These are phyloP conservation scores for Lipomyces japonicus DNA, from an alignment of 805 yeast species.

Conservation along the genomic window DNA sequence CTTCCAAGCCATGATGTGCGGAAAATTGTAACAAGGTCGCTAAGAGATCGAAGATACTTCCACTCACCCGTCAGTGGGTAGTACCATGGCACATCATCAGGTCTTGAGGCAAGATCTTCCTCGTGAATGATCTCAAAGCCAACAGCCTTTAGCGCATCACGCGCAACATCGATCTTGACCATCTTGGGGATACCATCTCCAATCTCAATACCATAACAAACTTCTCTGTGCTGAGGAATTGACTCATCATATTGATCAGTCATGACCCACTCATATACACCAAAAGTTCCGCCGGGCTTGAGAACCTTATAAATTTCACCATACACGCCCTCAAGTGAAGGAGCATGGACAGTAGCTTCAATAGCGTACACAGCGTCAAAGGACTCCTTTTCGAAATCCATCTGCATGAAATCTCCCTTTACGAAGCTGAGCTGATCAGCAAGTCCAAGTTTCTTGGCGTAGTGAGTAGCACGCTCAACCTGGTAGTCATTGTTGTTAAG, in stretches of 20 bases:
- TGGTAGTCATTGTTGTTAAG: slow-evolving; percentile 94
- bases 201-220: slow-evolving; percentile 94
- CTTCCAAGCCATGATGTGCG: slow-evolving; percentile 89
- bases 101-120: slow-evolving; percentile 74
- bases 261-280: slow-evolving; percentile 99
- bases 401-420: slow-evolving; percentile 98
- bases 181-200: slow-evolving; percentile 99
- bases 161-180: slow-evolving; percentile 82
- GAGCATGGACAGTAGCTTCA: slow-evolving; percentile 98
- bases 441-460: slow-evolving; percentile 63
- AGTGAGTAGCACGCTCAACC: slow-evolving; percentile 82
- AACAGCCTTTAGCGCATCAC: slow-evolving; percentile 74
- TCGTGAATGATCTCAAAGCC: slow-evolving; percentile 79
- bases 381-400: slow-evolving; percentile 86
- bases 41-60: slow-evolving; percentile 74
- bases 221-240: slow-evolving; percentile 84
- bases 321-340: slow-evolving; percentile 92
- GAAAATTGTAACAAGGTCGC: slow-evolving; percentile 76
- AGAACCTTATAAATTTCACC: slow-evolving; percentile 89
- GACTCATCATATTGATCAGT: slow-evolving; percentile 86
- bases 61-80: slow-evolving; percentile 94
- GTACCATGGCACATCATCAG: slow-evolving; percentile 93
- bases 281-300: slow-evolving; percentile 97
- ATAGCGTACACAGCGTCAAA: slow-evolving; percentile 98
- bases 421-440: slow-evolving; percentile 75